A percentile compares a stretch with the other conserved stretches of the same genome.
phyloP scores from a whole-genome alignment of 495 filamentous ascomycete species.

The Penicillium crystallinum region DNA sequence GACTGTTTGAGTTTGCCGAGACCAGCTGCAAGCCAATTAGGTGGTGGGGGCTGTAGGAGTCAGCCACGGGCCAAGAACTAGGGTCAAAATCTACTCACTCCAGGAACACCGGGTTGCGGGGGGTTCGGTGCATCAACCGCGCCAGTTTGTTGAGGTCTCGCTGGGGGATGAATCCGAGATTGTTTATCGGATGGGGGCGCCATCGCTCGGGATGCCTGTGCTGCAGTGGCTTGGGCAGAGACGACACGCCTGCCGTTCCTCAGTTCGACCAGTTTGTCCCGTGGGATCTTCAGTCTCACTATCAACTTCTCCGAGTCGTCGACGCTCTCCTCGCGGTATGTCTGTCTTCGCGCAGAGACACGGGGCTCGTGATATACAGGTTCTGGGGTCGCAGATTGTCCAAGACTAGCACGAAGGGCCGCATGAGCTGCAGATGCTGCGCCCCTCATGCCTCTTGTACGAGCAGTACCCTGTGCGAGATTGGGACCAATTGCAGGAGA shows the following conservation, averaged over 20 bases:
- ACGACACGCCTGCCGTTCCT: constrained; percentile 21
- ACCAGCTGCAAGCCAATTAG: constrained; percentile 68
- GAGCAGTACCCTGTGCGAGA: constrained; percentile 68
- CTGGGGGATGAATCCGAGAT: constrained; percentile 26
- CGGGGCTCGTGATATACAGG: constrained; percentile 63
- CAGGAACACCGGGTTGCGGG: constrained; percentile 47
- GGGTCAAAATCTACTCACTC: constrained; percentile 48
- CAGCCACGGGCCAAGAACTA: constrained; percentile 15
- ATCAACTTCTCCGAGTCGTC: constrained; percentile 59
- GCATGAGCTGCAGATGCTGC: constrained; percentile 78
- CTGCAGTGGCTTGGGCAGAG: constrained; percentile 1
- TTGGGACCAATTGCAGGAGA: constrained; percentile 70
- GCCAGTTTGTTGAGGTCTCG: constrained; percentile 52
- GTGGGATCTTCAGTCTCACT: constrained; percentile 67
- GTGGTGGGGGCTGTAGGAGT: constrained; percentile 62
- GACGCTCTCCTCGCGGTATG: constrained; percentile 65
- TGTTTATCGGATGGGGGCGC: constrained; percentile 49
- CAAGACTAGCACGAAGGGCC: constrained; percentile 66
- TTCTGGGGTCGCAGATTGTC: constrained; percentile 88
- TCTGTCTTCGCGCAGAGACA: constrained; percentile 57
- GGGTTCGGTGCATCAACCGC: constrained; percentile 59
- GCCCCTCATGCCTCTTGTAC: constrained; percentile 81
- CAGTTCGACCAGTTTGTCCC: constrained; percentile 38
- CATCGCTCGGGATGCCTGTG: constrained; percentile 53
- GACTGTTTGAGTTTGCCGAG: constrained; percentile 56